Evolutionary conservation across 2,329 filamentous ascomycete species (phyloP), one percentile per base, ranked within the genome.

Genomic region (Monosporascus sp.): DNA sequence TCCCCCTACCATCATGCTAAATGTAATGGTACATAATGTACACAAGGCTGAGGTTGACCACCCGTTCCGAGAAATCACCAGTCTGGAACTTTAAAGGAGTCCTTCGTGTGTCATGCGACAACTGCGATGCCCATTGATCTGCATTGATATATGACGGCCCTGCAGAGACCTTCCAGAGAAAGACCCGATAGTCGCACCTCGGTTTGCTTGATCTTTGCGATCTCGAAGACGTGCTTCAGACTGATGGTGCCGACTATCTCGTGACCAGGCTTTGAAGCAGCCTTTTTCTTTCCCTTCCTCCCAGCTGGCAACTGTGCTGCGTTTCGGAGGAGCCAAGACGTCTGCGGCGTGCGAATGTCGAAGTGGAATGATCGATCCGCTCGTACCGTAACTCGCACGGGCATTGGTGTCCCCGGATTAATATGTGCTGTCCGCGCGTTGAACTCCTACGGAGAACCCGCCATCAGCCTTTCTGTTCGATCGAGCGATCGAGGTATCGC

Each of bases 151-250:
- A 93, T 90, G 56, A 93, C 77, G 52, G 85, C 83, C 72, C 81
- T 85, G 74, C 88, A 91, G 27, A 93, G 66, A 1, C 86, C 86
- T 69, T 91, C 79, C 51, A 92, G 71, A 48, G 82, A 80, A 63
- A 90, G 69, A 2, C 88, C 89, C 2, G 88, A 90, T 57, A 93
- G 72, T 54, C 90, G 80, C 57, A 86, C 75, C 73, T 94, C 90
- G 51, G 81, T 77, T 61, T 90, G 87, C 81, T 99, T 99, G 67
- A 99, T 95, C 79, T 90, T 92, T 60, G 94, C 94, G 72, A 99
- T 97, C 76, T 97, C 93, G 74, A 91, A 97, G 22, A 99, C 78
- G 74, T 99, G 94, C 79, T 99, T 99, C 66, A 99, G 75, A 65
- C 88, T 94, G 52, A 99, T 81, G 3, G 83, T 87, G 54, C 93